phyloP scores from a whole-genome alignment of 495 filamentous ascomycete species.

The Cercophora samala region DNA sequence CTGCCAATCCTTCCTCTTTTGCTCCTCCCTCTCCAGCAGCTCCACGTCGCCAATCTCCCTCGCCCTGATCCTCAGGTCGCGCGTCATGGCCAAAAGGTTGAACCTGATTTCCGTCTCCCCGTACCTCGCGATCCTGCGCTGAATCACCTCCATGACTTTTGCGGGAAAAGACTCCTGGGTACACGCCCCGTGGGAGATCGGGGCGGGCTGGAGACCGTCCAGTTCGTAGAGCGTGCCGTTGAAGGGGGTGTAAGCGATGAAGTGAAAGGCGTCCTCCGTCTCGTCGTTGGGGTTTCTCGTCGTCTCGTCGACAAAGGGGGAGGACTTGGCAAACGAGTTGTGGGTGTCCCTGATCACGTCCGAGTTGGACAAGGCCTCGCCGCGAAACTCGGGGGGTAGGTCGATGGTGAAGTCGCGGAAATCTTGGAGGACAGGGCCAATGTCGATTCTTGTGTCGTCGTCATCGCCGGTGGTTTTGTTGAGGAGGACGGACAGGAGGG shows the following conservation, averaged over 20 bases:
- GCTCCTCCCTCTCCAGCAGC: constrained; percentile 71
- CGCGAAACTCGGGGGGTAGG: constrained; percentile 74
- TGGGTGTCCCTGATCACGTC: constrained; percentile 88
- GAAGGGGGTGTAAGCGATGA: constrained; percentile 89
- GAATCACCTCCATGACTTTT: constrained; percentile 82
- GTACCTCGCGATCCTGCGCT: constrained; percentile 79
- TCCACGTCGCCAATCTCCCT: constrained; percentile 80
- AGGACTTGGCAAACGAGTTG: constrained; percentile 85
- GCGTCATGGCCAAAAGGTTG: constrained; percentile 89
- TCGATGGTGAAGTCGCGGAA: constrained; percentile 91
- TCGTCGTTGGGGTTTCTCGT: constrained; percentile 56
- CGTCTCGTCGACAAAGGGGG: constrained; percentile 89
- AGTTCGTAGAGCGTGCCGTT: constrained; percentile 84
- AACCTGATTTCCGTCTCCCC: constrained; percentile 86
- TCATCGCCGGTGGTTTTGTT: constrained; percentile 59
- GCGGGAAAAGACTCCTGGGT: constrained; percentile 66
- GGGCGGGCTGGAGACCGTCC: constrained; percentile 88
- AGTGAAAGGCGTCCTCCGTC: constrained; percentile 88
- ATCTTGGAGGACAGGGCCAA: constrained; percentile 60
- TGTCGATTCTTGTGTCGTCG: constrained; percentile 35
- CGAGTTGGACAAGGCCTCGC: constrained; percentile 59
- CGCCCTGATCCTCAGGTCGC: constrained; percentile 72
- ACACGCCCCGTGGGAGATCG: constrained; percentile 82
- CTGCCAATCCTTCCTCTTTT: constrained; percentile 79
- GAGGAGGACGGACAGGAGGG: constrained; percentile 85